Conservation (phyloP, 441 rosid genomes). For the Isatis lusitanica region DNA sequence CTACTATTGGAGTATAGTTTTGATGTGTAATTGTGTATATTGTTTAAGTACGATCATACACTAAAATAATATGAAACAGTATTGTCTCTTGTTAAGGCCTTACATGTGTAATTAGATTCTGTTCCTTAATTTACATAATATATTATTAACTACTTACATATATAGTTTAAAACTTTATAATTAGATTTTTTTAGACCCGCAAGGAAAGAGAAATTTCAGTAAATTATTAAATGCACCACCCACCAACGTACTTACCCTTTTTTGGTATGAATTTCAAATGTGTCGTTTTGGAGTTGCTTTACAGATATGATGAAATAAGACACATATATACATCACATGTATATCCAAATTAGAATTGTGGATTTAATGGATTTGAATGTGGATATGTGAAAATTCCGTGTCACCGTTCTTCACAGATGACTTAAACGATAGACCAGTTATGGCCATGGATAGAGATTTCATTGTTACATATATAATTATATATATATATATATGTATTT, state of each 20-base stretch:
- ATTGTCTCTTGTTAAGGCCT: not conserved
- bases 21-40: not conserved
- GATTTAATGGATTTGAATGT: not conserved
- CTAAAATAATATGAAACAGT: not conserved
- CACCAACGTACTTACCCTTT: conserved; percentile 32
- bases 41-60: conserved; percentile 7
- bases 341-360: not conserved
- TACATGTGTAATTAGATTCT: not conserved
- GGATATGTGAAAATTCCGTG: not conserved
- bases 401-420: not conserved
- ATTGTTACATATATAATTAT: not conserved
- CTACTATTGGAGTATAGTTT: conserved; percentile 13
- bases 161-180: not conserved
- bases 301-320: too few relatives aligned
- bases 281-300: conserved; percentile 6
- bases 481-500: too few relatives aligned
- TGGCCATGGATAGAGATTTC: not conserved
- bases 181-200: not conserved
- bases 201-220: not conserved
- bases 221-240: conserved; percentile 26
- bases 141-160: too few relatives aligned
- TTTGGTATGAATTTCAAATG: conserved; percentile 18
- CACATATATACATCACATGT: too few relatives aligned
- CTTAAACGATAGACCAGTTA: not conserved
- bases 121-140: not conserved